Base-by-base conservation (phyloP, 768 basidiomycete genomes). In the Lentinula aciculospora region DNA sequence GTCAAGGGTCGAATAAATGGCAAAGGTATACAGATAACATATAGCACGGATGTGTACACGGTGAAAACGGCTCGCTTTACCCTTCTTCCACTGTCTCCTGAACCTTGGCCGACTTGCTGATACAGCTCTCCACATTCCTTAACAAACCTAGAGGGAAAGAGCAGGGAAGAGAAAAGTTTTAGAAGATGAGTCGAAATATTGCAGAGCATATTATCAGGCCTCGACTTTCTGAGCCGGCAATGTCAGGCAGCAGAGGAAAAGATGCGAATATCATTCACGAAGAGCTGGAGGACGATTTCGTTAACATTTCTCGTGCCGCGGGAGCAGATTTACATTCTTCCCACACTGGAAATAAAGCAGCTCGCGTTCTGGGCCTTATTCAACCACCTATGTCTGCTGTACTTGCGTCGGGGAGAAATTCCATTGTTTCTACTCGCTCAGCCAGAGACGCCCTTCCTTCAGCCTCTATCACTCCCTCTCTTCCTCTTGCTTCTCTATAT, bases 321-420 rank as follows among this genome's bases (percentile, higher is more conserved):
- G 46, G 46, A 50, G 49, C 53, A 23, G 40, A 23, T 54, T 36
- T 25, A 39, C 40, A 34, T 37, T 54, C 40, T 40, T 54, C 53
- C 49, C 34, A 31, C 37, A 31, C 27, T 19, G 36, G 15, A 28
- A 36, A 91, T 72, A 92, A 92, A 72, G 88, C 90, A 23, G 85
- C 89, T 23, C 80, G 88, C 61, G 77, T 92, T 54, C 81, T 92
- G 42, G 90, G 89, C 62, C 85, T 92, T 64, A 73, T 77, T 48
- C 89, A 90, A 69, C 79, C 84, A 61, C 80, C 76, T 68, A 92
- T 92, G 90, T 89, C 92, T 67, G 90, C 90, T 61, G 87, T 92
- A 63, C 89, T 89, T 51, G 88, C 84, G 25, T 85, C 86, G 3
- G 76, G 82, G 59, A 83, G 90, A 64, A 87, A 81, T 53, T 91